Base-by-base conservation (phyloP, 176 grass and related monocot genomes). In the Tillandsia fasciculata region DNA sequence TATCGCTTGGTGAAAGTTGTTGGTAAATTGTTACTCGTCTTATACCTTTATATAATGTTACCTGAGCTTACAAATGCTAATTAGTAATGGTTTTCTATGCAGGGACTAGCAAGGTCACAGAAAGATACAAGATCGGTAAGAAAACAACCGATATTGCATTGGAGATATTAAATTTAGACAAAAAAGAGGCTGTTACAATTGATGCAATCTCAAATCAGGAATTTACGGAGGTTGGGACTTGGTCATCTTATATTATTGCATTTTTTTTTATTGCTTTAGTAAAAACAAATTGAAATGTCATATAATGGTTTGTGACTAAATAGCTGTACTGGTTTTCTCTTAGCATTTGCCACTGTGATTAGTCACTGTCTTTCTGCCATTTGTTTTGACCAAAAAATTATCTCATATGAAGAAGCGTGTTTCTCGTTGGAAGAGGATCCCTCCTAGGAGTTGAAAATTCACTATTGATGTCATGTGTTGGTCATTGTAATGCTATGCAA, bases 191-290 rank as follows among this genome's bases (percentile, higher is more conserved):
- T 76, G 82, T 90, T 68, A 82, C 80, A 50, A 90, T 92, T 77
- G 95, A 99, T 90, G 80, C 87, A 0, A 88, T 99, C 75, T 99
- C 95, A 48, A 99, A 99, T 77, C 90, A 94, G 78, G 90, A 99
- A 70, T 99, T 99, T 49, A 93, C 89, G 51, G 87, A 94, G 95
- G 95, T 99, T 73, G 64, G 54, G 23, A 61, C 52, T 26, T 82
- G 71, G 33, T 42, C 33, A 7, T 12, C 11, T 18, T 61, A 61
- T 61, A 61, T 61, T 61, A 9, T 61, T 61, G 22, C 56, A 9
- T 20, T 18, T 9, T 61, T 17, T 9, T 61, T 61, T 61, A 61
- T 20, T 23, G 22, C 22, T 12, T 57, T 57, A 57, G 53, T 57
- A 57, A 57, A 5, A n/a, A n/a, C n/a, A n/a, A n/a, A n/a, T n/a